phyloP scores from a whole-genome alignment of 805 yeast genomes.

The Starmerella riodocensis region DNA sequence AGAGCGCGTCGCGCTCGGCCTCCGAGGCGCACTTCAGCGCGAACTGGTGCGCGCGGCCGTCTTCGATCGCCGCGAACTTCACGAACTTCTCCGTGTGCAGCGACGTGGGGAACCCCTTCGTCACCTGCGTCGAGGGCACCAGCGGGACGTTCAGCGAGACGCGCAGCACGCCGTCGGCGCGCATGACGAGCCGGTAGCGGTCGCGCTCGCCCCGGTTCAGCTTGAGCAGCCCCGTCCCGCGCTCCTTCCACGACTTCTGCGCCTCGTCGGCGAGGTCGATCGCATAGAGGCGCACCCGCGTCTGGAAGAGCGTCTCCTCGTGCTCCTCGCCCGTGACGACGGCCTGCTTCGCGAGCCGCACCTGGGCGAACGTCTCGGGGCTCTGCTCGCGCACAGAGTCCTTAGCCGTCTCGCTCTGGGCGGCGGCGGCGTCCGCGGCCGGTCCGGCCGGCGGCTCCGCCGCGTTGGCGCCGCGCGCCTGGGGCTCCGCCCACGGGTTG shows the following conservation, averaged over 20 bases:
- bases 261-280: conserved; percentile 41
- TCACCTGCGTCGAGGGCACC: conserved; percentile 44
- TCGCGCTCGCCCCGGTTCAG: conserved; percentile 38
- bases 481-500: conserved; percentile 4
- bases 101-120: conserved; percentile 78
- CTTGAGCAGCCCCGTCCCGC: conserved; percentile 82
- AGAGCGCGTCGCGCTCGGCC: conserved; percentile 46
- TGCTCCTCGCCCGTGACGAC: conserved; percentile 84
- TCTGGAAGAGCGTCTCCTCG: conserved; percentile 54
- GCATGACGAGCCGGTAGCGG: conserved; percentile 68
- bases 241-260: conserved; percentile 85
- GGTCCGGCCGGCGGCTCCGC: too few species aligned
- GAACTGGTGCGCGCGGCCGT: conserved; percentile 61
- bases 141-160: conserved; percentile 71
- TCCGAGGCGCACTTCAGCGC: conserved; percentile 60
- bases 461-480: not conserved
- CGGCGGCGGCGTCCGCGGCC: not conserved
- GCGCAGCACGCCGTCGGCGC: conserved; percentile 73
- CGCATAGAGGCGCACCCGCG: conserved; percentile 67
- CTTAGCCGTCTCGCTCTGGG: too few species aligned
- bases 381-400: not conserved
- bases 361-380: conserved; percentile 23
- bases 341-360: conserved; percentile 25
- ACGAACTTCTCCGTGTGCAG: conserved; percentile 71
- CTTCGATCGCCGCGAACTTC: conserved; percentile 56